Conservation (phyloP, 306 rosid genomes). For the Medicago arabica region DNA sequence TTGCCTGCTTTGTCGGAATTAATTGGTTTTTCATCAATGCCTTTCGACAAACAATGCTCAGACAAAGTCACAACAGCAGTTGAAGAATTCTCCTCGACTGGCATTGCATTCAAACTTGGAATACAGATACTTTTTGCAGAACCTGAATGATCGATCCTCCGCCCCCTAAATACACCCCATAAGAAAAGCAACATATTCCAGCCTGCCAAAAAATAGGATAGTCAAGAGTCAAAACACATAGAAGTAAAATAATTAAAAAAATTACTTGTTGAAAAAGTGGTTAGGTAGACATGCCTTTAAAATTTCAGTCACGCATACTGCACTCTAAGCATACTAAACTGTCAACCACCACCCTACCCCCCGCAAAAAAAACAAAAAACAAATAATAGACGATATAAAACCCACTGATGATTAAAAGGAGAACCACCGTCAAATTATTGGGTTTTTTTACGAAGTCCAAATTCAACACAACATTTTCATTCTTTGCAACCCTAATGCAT, state of each 20-base stretch:
- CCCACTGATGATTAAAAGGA: constrained; percentile 12
- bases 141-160: constrained; percentile 57
- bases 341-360: not conserved
- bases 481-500: constrained; percentile 24
- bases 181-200: constrained; percentile 94
- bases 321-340: constrained; percentile 24
- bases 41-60: constrained; percentile 52
- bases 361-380: not conserved
- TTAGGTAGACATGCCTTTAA: constrained; percentile 18
- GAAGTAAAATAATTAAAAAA: constrained; percentile 28
- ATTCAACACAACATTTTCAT: constrained; percentile 14
- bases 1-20: constrained; percentile 52
- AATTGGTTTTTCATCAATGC: constrained; percentile 46
- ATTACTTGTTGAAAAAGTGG: not conserved
- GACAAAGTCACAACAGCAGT: constrained; percentile 55
- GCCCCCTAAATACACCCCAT: constrained; percentile 94
- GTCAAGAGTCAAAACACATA: constrained; percentile 24
- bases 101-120: constrained; percentile 54
- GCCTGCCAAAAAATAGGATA: constrained; percentile 58
- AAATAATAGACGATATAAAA: constrained; percentile 19
- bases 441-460: constrained; percentile 3
- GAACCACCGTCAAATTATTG: constrained; percentile 19
- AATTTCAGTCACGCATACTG: not conserved
- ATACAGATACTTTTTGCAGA: constrained; percentile 55
- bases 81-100: constrained; percentile 54